phyloP scores from a whole-genome alignment of 225 moss, liverwort and hornwort species.

The Climacium dendroides region DNA sequence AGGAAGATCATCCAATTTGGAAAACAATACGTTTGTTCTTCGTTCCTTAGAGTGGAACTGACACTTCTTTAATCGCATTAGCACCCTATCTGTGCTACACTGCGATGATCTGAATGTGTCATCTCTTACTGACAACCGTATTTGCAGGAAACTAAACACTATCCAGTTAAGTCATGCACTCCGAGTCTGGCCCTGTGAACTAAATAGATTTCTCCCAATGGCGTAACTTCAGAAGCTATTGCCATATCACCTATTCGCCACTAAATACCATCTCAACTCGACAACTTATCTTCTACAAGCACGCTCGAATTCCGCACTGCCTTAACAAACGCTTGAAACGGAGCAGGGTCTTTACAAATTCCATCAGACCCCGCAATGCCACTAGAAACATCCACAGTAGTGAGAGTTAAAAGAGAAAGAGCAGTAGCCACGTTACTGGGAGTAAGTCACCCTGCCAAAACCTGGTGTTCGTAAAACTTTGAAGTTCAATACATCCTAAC shows the following conservation, averaged over 20 bases:
- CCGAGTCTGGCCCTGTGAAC: neutral
- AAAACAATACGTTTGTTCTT: neutral
- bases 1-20: neutral
- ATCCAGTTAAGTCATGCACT: neutral
- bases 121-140: no score
- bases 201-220: neutral
- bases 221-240: neutral
- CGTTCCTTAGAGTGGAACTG: neutral
- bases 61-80: neutral
- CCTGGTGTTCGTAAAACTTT: no score
- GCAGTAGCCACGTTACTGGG: slow-evolving; percentile 62
- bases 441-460: slow-evolving; percentile 71
- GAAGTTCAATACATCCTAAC: no score
- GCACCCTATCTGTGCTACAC: neutral
- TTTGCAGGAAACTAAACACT: neutral
- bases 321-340: slow-evolving; percentile 51
- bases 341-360: slow-evolving; percentile 49
- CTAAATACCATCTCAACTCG: neutral
- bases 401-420: slow-evolving; percentile 49
- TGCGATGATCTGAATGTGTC: neutral
- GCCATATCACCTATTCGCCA: neutral
- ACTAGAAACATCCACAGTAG: slow-evolving; percentile 84
- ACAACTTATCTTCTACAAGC: neutral
- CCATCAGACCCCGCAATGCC: slow-evolving; percentile 72
- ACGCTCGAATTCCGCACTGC: slow-evolving; percentile 27